Conservation (phyloP, 371 early-diverging fungal genomes). For the Sanchytrium tribonematis region DNA sequence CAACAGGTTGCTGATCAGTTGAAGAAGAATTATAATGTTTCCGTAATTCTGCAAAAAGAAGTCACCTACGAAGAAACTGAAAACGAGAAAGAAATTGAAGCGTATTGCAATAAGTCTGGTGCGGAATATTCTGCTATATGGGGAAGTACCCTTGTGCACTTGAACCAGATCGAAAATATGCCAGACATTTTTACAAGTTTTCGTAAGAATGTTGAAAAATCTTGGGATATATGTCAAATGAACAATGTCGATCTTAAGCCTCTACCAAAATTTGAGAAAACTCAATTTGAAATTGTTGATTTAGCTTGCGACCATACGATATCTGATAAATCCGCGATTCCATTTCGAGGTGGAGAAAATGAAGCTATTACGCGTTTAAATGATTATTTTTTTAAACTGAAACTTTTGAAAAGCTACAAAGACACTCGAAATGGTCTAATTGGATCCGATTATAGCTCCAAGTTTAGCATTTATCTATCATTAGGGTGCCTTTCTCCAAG, state of each 20-base stretch:
- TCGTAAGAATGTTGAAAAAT: slow-evolving; percentile 11
- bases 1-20: slow-evolving; percentile 5
- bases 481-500: slow-evolving; percentile 14
- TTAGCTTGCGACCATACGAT: background rate
- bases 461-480: slow-evolving; percentile 14
- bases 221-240: slow-evolving; percentile 5
- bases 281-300: background rate
- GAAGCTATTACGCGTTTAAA: slow-evolving; percentile 11
- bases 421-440: slow-evolving; percentile 18
- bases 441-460: slow-evolving; percentile 13
- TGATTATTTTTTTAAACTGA: slow-evolving; percentile 10
- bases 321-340: slow-evolving; percentile 11
- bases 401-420: slow-evolving; percentile 12
- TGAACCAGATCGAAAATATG: slow-evolving; percentile 5
- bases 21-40: slow-evolving; percentile 2
- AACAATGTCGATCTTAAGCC: slow-evolving; percentile 5
- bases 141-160: slow-evolving; percentile 9
- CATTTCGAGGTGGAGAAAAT: slow-evolving; percentile 16
- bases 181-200: slow-evolving; percentile 14
- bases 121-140: slow-evolving; percentile 4
- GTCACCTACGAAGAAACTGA: slow-evolving; percentile 12
- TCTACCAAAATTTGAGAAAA: background rate
- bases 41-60: slow-evolving; percentile 11
- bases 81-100: slow-evolving; percentile 7
- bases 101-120: background rate